Percentiles rank a stretch among this genome's conserved stretches.
Conservation (phyloP, 169 alveolate genomes). For the Cryptosporidium ryanae region DNA sequence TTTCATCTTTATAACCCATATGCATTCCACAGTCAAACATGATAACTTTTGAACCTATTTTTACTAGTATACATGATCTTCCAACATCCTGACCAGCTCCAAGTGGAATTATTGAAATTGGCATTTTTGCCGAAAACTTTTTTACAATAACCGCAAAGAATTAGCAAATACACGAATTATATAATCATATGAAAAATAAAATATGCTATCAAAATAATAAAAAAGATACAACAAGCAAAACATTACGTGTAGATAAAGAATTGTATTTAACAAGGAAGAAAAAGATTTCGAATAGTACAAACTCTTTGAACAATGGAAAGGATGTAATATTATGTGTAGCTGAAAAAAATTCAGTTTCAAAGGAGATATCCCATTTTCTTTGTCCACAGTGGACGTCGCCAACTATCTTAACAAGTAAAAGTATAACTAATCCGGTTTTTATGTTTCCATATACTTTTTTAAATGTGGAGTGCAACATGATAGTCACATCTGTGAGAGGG, state of each 20-base stretch:
- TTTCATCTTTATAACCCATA: constrained; percentile 92
- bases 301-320: not conserved
- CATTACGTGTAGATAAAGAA: not conserved
- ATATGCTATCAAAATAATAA: not conserved
- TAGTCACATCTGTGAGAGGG: constrained; percentile 90
- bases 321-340: constrained; percentile 80
- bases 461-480: constrained; percentile 85
- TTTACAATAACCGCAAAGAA: not conserved
- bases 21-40: constrained; percentile 98
- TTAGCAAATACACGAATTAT: not conserved
- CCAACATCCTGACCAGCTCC: constrained; percentile 99
- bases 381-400: constrained; percentile 59
- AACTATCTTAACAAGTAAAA: constrained; percentile 53
- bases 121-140: constrained; percentile 26
- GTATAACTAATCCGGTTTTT: constrained; percentile 82
- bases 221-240: not conserved
- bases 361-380: constrained; percentile 78
- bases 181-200: not conserved
- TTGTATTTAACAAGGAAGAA: not conserved
- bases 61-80: constrained; percentile 94
- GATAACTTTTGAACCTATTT: constrained; percentile 90
- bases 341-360: constrained; percentile 88
- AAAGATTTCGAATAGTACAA: not conserved
- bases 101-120: constrained; percentile 78
- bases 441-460: constrained; percentile 78